These are phyloP conservation scores for Tetracladium setigerum DNA, from an alignment of 495 filamentous ascomycete species.

Conservation along the genomic window DNA sequence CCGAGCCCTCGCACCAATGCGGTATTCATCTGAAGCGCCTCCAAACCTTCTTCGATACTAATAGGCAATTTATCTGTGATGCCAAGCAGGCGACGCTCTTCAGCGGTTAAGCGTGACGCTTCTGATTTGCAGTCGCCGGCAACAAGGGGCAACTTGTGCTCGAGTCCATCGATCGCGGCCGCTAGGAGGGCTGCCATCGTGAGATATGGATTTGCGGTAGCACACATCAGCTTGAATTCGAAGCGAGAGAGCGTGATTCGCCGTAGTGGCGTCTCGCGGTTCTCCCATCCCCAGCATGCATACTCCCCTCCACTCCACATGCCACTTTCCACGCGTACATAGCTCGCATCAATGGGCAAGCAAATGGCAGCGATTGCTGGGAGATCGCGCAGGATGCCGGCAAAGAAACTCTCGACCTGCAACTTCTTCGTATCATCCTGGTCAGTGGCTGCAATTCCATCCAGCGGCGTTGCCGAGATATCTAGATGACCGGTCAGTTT, in stretches of 20 bases:
- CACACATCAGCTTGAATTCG: conserved; percentile 62
- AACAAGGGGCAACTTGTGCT: background rate
- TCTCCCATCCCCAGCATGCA: conserved; percentile 65
- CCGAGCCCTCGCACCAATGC: background rate
- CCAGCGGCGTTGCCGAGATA: no score
- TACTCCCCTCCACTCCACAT: conserved; percentile 36
- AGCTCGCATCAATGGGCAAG: conserved; percentile 47
- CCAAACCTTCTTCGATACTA: background rate
- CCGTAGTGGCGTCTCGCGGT: conserved; percentile 59
- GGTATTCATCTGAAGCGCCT: background rate
- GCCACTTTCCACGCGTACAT: conserved; percentile 59
- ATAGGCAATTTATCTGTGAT: background rate
- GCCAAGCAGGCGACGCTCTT: background rate
- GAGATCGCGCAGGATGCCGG: conserved; percentile 54
- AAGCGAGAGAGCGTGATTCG: conserved; percentile 52
- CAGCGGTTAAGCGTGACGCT: background rate
- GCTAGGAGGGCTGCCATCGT: conserved; percentile 55
- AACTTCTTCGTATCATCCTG: no score
- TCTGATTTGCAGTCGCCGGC: background rate
- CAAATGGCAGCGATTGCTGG: conserved; percentile 52
- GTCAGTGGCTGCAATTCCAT: no score
- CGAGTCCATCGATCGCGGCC: conserved; percentile 41
- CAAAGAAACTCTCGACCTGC: no score
- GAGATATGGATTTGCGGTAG: conserved; percentile 62
- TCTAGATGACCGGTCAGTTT: no score